A percentile compares a stretch with the other conserved stretches of the same genome.
Evolutionary conservation across 192 early-diverging fungal species (phyloP).

Genomic region (Paraglomus brasilianum): DNA sequence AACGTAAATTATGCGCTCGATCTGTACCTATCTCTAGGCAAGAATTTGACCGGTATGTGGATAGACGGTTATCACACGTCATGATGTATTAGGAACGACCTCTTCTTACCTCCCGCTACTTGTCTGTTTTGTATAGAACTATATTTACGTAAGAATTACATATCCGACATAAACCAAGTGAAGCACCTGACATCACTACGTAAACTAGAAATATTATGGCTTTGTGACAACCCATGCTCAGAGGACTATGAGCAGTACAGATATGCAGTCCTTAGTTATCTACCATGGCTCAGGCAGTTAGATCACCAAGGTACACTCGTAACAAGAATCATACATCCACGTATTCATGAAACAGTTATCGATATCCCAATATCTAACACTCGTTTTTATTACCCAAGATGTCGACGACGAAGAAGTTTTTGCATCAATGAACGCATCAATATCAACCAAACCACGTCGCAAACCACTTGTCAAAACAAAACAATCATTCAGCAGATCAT

Average conservation of each 20-base stretch:
- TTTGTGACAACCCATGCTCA: conserved; percentile 30
- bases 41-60: conserved; percentile 12
- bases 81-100: background rate
- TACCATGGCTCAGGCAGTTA: conserved; percentile 28
- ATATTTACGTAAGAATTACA: conserved; percentile 29
- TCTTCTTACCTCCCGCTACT: background rate
- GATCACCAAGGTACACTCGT: conserved; percentile 26
- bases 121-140: conserved; percentile 4
- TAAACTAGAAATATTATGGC: conserved; percentile 29
- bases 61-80: background rate
- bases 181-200: conserved; percentile 17
- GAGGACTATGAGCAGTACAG: conserved; percentile 25
- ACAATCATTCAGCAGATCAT: background rate
- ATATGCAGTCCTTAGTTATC: conserved; percentile 8
- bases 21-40: conserved; percentile 15
- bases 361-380: background rate
- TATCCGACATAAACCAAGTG: conserved; percentile 24
- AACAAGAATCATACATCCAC: no score
- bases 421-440: conserved; percentile 10
- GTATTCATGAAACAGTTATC: no score
- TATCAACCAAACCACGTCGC: no score
- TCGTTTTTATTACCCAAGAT: conserved; percentile 6
- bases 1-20: background rate
- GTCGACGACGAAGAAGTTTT: conserved; percentile 27
- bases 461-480: no score